Evolutionary conservation across 805 yeast genomes (phyloP), one percentile per base, ranked within the genome.

Genomic region (Brettanomyces anomalus): DNA sequence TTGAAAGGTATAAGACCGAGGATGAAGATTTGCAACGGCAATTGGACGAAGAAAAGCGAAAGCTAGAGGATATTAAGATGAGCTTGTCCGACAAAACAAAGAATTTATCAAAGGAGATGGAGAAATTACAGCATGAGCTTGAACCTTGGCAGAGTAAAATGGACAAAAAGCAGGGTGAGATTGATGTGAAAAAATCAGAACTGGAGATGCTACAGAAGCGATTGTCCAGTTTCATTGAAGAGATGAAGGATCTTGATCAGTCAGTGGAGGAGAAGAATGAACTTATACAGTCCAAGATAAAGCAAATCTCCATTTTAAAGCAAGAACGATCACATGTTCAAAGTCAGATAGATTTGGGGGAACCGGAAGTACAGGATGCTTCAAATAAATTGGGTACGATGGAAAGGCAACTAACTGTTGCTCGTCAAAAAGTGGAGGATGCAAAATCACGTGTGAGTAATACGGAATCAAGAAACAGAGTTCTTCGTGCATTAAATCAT

Each of bases 61-160:
- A 64, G n/a, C 62, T 90, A 18, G 83, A 79, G 42, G 71, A 71
- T 20, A 78, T 89, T 11, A 77, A 88, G 52, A 50, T 68, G 6
- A 77, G 76, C 24, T 69, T 93, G 37, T 77, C 86, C 7, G 81
- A 77, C 38, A 85, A 86, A 56, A 90, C 97, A 0, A 71, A 77
- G 10, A 78, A 65, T 2, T 71, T 82, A 43, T 76, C 89, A 1
- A 72, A 70, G 7, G 73, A 84, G 53, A 82, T 89, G 41, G 83
- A 77, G 49, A 52, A 55, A 13, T 62, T 79, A 33, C 89, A 85
- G 56, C 70, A 68, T 6, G 70, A 81, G 46, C 63, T 87, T 5
- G 89, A 85, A 50, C 98, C 97, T 0, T 87, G 94, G 89, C 77
- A 77, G 46, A 80, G 74, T 21, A 72, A 77, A 48, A 64, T 88